These are phyloP conservation scores for Candida ipomoeae DNA, from an alignment of 805 yeast genomes.

Conservation along the genomic window DNA sequence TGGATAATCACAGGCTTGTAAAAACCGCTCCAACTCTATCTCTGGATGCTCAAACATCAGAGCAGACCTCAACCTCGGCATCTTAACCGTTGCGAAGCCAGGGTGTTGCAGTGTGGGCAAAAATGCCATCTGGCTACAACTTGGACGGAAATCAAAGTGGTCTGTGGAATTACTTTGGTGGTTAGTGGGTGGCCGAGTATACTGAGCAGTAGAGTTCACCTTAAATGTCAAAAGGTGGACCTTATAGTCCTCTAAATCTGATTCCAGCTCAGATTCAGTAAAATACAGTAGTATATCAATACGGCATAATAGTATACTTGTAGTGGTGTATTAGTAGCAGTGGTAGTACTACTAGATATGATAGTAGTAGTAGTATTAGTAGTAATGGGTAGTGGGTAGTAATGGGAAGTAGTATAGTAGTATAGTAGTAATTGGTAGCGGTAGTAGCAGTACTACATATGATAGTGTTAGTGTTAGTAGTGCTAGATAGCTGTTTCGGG, in stretches of 20 bases:
- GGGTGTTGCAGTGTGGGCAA: slow-evolving; percentile 10
- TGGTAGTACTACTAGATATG: no score
- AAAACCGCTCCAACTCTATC: slow-evolving; percentile 5
- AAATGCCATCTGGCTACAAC: not conserved
- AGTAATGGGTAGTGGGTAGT: no score
- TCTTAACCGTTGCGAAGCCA: not conserved
- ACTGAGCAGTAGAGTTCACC: slow-evolving; percentile 15
- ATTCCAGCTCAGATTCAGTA: slow-evolving; percentile 9
- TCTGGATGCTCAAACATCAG: slow-evolving; percentile 5
- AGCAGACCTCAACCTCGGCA: not conserved
- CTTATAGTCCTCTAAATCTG: slow-evolving; percentile 15
- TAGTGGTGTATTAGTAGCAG: no score
- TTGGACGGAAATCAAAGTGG: slow-evolving; percentile 9
- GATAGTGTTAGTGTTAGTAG: no score
- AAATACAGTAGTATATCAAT: no score
- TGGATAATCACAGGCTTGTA: slow-evolving; percentile 7
- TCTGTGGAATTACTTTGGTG: slow-evolving; percentile 7
- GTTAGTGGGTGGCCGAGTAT: slow-evolving; percentile 11
- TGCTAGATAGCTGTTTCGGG: not conserved
- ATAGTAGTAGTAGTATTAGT: no score
- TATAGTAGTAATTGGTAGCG: no score
- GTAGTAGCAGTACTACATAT: no score
- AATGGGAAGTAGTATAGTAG: no score
- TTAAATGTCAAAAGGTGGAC: slow-evolving; percentile 18
- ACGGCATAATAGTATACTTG: no score